Evolutionary conservation across 306 rosid genomes (phyloP).

Genomic region (Ormosia semicastrata): DNA sequence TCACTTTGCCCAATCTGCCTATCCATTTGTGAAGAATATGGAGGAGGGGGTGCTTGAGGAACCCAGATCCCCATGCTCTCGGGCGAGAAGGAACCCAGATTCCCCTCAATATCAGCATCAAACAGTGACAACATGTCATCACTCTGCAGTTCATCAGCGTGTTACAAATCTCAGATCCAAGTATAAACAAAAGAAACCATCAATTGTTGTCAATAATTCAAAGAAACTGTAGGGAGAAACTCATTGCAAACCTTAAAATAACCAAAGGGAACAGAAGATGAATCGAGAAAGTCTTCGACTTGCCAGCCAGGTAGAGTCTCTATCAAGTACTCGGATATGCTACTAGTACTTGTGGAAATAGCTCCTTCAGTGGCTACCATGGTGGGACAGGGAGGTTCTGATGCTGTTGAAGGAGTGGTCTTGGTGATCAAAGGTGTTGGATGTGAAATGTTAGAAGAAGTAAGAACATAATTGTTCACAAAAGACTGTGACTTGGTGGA

Average conservation of each 20-base stretch:
- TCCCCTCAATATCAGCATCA: slow-evolving; percentile 42
- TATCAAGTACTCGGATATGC: slow-evolving; percentile 88
- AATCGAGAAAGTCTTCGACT: slow-evolving; percentile 82
- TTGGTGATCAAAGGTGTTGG: slow-evolving; percentile 28
- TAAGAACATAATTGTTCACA: background rate
- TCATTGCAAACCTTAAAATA: slow-evolving; percentile 57
- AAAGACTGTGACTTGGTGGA: slow-evolving; percentile 12
- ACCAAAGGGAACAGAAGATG: slow-evolving; percentile 43
- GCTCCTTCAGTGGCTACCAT: slow-evolving; percentile 1
- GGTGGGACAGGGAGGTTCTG: background rate
- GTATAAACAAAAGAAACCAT: background rate
- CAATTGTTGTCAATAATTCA: background rate
- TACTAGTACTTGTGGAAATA: slow-evolving; percentile 38
- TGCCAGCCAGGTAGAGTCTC: slow-evolving; percentile 97
- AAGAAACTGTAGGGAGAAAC: background rate
- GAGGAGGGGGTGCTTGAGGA: slow-evolving; percentile 59
- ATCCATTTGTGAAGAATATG: slow-evolving; percentile 35
- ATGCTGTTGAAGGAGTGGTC: slow-evolving; percentile 12
- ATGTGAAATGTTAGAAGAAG: slow-evolving; percentile 22
- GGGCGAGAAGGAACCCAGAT: slow-evolving; percentile 36
- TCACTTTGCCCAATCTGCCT: slow-evolving; percentile 31
- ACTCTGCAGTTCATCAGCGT: slow-evolving; percentile 32
- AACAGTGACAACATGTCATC: slow-evolving; percentile 35
- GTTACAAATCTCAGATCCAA: slow-evolving; percentile 11
- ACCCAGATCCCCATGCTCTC: slow-evolving; percentile 65